These are phyloP conservation scores for Fusarium xyrophilum DNA, from an alignment of 2,329 filamentous ascomycete genomes.

Conservation along the genomic window DNA sequence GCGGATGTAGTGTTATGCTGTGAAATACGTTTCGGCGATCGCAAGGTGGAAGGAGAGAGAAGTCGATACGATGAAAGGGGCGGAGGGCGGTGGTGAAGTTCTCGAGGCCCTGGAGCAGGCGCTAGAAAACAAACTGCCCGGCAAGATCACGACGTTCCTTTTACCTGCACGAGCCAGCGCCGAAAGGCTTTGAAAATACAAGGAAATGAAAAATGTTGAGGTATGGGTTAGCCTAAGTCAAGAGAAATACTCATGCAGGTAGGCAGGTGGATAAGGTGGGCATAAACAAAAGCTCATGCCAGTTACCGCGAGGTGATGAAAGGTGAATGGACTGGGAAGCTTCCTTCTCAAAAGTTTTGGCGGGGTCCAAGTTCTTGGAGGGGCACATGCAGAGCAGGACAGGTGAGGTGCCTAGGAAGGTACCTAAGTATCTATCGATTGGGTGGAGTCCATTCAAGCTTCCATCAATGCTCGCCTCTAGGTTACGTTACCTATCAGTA, in stretches of 20 bases:
- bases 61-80: slow-evolving; percentile 24
- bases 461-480: not conserved
- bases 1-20: slow-evolving; percentile 13
- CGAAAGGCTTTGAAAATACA: not conserved
- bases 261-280: not conserved
- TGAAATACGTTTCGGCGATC: slow-evolving; percentile 1
- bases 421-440: not conserved
- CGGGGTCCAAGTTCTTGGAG: slow-evolving; percentile 45
- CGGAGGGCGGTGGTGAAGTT: slow-evolving; percentile 18
- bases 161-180: not conserved
- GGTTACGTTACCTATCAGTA: not conserved
- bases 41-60: slow-evolving; percentile 17
- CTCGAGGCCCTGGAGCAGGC: slow-evolving; percentile 15
- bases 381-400: slow-evolving; percentile 37
- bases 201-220: not conserved
- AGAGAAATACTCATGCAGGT: not conserved
- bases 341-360: slow-evolving; percentile 39
- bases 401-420: not conserved
- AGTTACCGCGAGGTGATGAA: slow-evolving; percentile 11
- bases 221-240: slow-evolving; percentile 9
- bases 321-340: slow-evolving; percentile 7
- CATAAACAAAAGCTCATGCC: slow-evolving; percentile 21
- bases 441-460: not conserved
- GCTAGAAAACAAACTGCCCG: slow-evolving; percentile 4
- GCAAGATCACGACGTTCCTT: not conserved